Evolutionary conservation across 345 rosid species (phyloP).

Genomic region (Kandelia obovata): DNA sequence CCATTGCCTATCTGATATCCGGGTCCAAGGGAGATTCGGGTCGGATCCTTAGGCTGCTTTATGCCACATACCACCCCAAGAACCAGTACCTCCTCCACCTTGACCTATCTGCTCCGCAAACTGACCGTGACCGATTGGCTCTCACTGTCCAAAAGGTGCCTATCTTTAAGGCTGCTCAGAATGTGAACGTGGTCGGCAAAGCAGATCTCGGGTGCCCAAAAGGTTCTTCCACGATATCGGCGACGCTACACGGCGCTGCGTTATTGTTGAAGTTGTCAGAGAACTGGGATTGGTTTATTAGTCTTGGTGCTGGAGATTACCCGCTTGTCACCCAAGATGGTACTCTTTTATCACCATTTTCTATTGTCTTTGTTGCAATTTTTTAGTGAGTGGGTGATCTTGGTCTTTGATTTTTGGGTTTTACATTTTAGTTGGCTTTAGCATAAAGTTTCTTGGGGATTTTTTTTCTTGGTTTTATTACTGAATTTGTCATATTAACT

Average conservation of each 20-base stretch:
- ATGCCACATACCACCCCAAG: conserved; percentile 75
- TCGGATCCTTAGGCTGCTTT: conserved; percentile 75
- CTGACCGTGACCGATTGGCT: conserved; percentile 72
- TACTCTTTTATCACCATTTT: conserved; percentile 19
- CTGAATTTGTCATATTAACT: not conserved
- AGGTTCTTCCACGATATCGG: conserved; percentile 82
- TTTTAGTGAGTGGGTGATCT: not conserved
- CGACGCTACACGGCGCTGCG: conserved; percentile 85
- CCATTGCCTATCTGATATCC: conserved; percentile 67
- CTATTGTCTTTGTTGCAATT: not conserved
- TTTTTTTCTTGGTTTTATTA: not conserved
- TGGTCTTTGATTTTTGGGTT: not conserved
- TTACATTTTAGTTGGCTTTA: not conserved
- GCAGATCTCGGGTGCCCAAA: conserved; percentile 67
- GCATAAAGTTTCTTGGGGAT: too few species aligned
- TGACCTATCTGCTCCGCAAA: conserved; percentile 56
- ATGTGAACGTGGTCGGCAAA: conserved; percentile 77
- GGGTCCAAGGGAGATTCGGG: conserved; percentile 66
- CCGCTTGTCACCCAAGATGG: conserved; percentile 97
- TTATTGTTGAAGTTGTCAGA: conserved; percentile 61
- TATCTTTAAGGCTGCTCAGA: conserved; percentile 69
- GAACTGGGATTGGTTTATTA: conserved; percentile 89
- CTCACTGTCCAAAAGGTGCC: conserved; percentile 49
- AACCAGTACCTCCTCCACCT: conserved; percentile 84
- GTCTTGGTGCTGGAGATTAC: conserved; percentile 66